Conservation (phyloP, 768 basidiomycete species). For the Mycena alexandri region DNA sequence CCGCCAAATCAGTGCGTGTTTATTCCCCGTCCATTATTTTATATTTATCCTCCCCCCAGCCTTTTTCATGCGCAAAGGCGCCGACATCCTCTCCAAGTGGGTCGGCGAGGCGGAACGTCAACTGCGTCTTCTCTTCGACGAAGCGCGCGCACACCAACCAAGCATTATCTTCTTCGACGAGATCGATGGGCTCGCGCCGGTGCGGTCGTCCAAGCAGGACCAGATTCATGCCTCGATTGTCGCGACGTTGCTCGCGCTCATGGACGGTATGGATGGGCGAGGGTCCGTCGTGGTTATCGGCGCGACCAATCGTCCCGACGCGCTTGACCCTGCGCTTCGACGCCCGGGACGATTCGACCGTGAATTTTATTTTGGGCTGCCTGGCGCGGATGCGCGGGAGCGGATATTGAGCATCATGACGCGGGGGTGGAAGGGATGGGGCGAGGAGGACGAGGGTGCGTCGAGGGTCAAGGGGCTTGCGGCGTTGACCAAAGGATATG, state of each 20-base stretch:
- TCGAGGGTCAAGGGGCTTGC: conserved; percentile 70
- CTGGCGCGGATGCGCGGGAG: conserved; percentile 85
- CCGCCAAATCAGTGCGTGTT: conserved; percentile 83
- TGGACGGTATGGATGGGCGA: conserved; percentile 99
- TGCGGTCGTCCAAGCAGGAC: conserved; percentile 98
- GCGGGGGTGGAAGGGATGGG: conserved; percentile 88
- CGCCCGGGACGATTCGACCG: conserved; percentile 96
- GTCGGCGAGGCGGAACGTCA: conserved; percentile 99
- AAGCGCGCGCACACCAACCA: conserved; percentile 92
- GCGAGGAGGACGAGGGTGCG: conserved; percentile 52
- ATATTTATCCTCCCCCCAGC: conserved; percentile 61
- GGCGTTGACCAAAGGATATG: conserved; percentile 95
- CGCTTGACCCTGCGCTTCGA: conserved; percentile 95
- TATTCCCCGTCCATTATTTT: not conserved
- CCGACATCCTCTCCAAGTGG: conserved; percentile 98
- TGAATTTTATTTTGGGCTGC: conserved; percentile 97
- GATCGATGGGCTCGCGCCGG: conserved; percentile 98
- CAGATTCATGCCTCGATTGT: conserved; percentile 99
- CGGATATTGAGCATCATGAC: conserved; percentile 94
- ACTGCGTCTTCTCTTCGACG: conserved; percentile 93
- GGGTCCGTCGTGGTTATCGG: conserved; percentile 98
- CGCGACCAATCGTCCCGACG: conserved; percentile 97
- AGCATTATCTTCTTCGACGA: conserved; percentile 99
- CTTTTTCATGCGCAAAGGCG: conserved; percentile 99
- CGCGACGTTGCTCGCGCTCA: conserved; percentile 92